These are phyloP conservation scores for Neospora caninum DNA, from an alignment of 169 alveolate genomes.

Conservation along the genomic window DNA sequence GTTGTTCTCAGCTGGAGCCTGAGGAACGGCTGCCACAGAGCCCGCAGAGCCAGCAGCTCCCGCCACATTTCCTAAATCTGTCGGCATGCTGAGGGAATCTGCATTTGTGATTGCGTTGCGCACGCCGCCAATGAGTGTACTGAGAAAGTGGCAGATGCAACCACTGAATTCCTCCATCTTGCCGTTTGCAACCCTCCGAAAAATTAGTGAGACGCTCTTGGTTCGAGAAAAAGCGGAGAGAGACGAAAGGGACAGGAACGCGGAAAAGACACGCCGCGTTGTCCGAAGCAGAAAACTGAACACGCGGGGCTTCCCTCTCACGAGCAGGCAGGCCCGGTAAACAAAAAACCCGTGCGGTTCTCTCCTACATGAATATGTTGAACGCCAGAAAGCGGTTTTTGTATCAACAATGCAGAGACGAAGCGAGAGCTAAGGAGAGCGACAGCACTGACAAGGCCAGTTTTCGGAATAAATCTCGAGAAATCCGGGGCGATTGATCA, in stretches of 20 bases:
- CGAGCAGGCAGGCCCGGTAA: too few species aligned
- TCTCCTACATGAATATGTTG: too few species aligned
- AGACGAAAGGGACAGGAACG: not conserved
- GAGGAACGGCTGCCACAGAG: not conserved
- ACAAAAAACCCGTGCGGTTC: too few species aligned
- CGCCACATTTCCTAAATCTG: conserved; percentile 12
- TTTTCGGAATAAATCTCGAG: not conserved
- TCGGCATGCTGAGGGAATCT: not conserved
- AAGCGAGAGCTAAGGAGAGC: too few species aligned
- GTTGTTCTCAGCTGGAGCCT: not conserved
- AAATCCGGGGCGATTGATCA: not conserved
- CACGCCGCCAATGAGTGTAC: conserved; percentile 37
- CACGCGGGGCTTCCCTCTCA: too few species aligned
- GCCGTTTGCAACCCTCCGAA: not conserved
- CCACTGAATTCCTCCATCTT: conserved; percentile 34
- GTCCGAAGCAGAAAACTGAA: not conserved
- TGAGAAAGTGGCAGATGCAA: conserved; percentile 34
- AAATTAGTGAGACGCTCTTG: not conserved
- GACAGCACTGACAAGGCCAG: not conserved
- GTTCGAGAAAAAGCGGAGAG: not conserved
- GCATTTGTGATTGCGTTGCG: conserved; percentile 12
- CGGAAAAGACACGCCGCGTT: not conserved
- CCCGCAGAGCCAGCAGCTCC: conserved; percentile 2
- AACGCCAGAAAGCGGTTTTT: too few species aligned
- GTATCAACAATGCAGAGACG: not conserved